Evolutionary conservation across 2,329 filamentous ascomycete genomes (phyloP).

Genomic region (Ceratocystis eucalypticola): DNA sequence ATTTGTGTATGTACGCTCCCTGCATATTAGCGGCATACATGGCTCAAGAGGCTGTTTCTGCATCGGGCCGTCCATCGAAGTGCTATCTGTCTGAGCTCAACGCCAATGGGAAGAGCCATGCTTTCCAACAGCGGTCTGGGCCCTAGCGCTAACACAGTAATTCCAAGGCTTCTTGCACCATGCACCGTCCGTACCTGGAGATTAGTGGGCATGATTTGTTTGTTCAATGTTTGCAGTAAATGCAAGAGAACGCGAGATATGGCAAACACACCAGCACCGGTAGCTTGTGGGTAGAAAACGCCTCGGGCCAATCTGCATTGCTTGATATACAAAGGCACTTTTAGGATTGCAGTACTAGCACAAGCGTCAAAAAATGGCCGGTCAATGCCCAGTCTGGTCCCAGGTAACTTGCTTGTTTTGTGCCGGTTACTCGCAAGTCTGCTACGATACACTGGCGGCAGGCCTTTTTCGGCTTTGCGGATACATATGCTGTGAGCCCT

Average conservation of each 20-base stretch:
- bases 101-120: background rate
- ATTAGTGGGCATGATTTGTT: background rate
- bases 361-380: background rate
- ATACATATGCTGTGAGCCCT: background rate
- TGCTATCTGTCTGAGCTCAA: background rate
- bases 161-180: background rate
- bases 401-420: background rate
- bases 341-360: background rate
- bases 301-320: background rate
- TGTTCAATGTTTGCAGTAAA: background rate
- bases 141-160: background rate
- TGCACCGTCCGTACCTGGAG: background rate
- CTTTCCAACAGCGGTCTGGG: background rate
- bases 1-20: background rate
- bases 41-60: constrained; percentile 1
- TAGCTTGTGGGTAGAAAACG: background rate
- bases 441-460: constrained; percentile 4
- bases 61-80: background rate
- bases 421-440: constrained; percentile 1
- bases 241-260: background rate
- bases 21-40: background rate
- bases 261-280: background rate
- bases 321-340: background rate
- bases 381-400: background rate
- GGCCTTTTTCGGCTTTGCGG: background rate